These are phyloP conservation scores for Tremella fuciformis DNA, from an alignment of 768 basidiomycete genomes.

Conservation along the genomic window DNA sequence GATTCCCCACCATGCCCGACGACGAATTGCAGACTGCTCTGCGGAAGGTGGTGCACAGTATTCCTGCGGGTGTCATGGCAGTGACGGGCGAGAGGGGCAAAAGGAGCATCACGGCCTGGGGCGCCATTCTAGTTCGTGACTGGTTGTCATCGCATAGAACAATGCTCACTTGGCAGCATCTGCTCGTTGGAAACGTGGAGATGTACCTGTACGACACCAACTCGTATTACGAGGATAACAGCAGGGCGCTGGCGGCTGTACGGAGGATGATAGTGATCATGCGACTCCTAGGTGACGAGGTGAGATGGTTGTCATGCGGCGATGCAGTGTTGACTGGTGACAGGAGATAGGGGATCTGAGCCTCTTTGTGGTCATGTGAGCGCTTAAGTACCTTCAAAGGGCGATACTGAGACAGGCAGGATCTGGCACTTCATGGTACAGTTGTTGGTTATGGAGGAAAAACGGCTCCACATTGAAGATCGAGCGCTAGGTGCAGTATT, in stretches of 20 bases:
- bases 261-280: conserved; percentile 18
- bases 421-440: conserved; percentile 15
- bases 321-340: background rate
- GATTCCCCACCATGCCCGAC: no score
- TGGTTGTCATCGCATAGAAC: background rate
- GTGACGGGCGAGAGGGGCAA: background rate
- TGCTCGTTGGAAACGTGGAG: conserved; percentile 19
- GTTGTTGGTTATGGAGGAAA: conserved; percentile 8
- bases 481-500: background rate
- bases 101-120: background rate
- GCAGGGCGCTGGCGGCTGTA: conserved; percentile 9
- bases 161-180: conserved; percentile 17
- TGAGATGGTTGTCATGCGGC: conserved; percentile 1
- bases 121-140: background rate
- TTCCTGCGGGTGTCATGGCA: no score
- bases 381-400: background rate
- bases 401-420: conserved; percentile 6
- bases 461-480: background rate
- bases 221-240: conserved; percentile 5
- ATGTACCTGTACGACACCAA: conserved; percentile 20
- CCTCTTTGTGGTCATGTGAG: conserved; percentile 21
- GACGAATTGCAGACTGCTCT: no score
- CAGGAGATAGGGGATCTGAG: conserved; percentile 22
- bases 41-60: no score
- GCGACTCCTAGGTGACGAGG: conserved; percentile 14